Percentiles rank a stretch among this genome's conserved stretches.
phyloP scores from a whole-genome alignment of 306 rosid species.

The Carpinus fangiana region DNA sequence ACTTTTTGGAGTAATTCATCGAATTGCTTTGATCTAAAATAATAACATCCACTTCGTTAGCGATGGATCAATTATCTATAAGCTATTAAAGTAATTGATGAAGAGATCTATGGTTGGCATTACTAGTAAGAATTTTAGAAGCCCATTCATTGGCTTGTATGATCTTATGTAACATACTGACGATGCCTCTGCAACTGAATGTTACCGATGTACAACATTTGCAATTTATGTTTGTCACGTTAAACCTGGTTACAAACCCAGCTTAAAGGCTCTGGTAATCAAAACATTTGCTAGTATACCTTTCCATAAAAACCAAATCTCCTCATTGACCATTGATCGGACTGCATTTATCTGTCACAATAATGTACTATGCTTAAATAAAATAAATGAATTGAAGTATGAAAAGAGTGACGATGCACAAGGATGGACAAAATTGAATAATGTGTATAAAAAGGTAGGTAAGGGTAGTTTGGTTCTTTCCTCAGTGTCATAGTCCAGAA shows the following conservation, averaged over 20 bases:
- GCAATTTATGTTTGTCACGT: neutral
- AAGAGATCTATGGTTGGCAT: neutral
- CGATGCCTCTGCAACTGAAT: neutral
- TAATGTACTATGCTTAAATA: neutral
- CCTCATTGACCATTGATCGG: neutral
- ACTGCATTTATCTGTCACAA: neutral
- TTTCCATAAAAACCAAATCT: neutral
- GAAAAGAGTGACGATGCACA: neutral
- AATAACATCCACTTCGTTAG: no score
- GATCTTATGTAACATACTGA: neutral
- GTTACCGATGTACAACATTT: neutral
- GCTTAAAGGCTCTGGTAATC: neutral
- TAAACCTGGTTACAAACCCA: neutral
- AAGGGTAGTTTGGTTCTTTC: neutral
- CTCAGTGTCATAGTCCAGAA: neutral
- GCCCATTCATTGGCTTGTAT: neutral
- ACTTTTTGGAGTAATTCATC: no score
- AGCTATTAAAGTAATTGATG: neutral
- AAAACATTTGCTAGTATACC: neutral
- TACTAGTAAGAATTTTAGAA: neutral
- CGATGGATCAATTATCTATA: neutral
- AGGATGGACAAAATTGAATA: neutral
- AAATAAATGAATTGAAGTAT: no score
- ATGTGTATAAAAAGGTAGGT: neutral
- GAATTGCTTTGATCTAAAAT: no score